Evolutionary conservation across 257 asterid species (phyloP), one percentile per base, ranked within the genome.

Genomic region (Cordia subcordata): DNA sequence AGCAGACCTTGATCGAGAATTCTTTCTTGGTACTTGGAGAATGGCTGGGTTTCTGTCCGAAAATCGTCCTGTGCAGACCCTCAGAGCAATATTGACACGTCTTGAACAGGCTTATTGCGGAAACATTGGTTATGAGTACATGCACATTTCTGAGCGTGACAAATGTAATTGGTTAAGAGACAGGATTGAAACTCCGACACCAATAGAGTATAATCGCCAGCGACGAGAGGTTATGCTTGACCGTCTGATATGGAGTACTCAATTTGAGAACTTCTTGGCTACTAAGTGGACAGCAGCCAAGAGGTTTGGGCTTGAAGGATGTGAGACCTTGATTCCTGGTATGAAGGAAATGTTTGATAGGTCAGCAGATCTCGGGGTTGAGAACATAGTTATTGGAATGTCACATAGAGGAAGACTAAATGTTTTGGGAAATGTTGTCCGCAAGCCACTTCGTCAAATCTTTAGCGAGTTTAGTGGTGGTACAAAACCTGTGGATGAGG

Each of bases 291-390:
- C 87, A 53, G 90, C 95, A 12, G 95, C 96, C 66, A 87, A 90
- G 79, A 85, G 96, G 72, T 90, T 90, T 80, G 98, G 98, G 64
- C 94, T 90, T 63, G 98, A 90, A 83, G 98, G 98, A 33, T 87
- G 94, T 61, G 98, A 90, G 80, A 90, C 98, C 33, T 77, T 90
- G 90, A 90, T 90, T 67, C 96, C 98, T 70, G 98, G 98, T 62
- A 90, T 90, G 98, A 90, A 90, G 82, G 97, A 90, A 79, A 90
- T 90, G 97, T 90, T 90, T 62, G 96, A 90, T 67, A 79, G 94
- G 70, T 77, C 98, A 57, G 93, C 98, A 40, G 98, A 87, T 79
- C 92, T 87, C 55, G 98, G 98, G 62, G 98, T 91, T 20, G 95
- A 91, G 82, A 91, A 74, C 82, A 91, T 91, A 60, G 98, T 91